Evolutionary conservation across 108 stramenopile species (phyloP).

Genomic region (Nannochloropsis salina): DNA sequence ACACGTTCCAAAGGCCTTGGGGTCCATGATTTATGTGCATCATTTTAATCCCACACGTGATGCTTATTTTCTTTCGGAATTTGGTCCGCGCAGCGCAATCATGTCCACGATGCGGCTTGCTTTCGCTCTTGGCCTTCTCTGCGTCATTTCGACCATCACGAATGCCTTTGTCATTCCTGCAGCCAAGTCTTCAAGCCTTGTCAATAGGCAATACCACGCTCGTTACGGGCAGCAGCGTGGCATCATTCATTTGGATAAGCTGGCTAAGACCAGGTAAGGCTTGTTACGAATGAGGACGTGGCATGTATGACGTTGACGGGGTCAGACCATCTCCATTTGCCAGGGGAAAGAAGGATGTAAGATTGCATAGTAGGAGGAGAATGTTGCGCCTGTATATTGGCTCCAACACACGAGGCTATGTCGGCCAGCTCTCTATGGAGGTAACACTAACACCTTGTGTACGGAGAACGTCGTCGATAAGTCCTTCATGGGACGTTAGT

Average conservation of each 20-base stretch:
- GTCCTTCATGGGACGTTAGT: no score
- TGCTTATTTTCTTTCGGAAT: no score
- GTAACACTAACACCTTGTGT: no score
- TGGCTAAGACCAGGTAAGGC: neutral
- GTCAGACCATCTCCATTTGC: neutral
- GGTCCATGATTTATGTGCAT: no score
- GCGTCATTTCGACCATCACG: neutral
- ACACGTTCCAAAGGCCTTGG: no score
- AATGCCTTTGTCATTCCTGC: neutral
- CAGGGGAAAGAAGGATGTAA: no score
- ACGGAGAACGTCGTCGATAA: no score
- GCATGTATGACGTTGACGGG: slow-evolving; percentile 15
- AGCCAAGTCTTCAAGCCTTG: neutral
- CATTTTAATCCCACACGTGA: no score
- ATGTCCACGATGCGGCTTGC: no score
- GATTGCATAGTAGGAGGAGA: neutral
- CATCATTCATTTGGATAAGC: neutral
- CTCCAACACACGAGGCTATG: neutral
- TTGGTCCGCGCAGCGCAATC: no score
- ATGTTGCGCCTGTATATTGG: neutral
- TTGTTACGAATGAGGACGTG: neutral
- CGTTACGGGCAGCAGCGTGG: neutral
- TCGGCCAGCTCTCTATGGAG: no score
- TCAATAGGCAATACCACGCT: neutral
- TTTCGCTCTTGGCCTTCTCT: neutral